Evolutionary conservation across 176 grass and related monocot species (phyloP).

Genomic region (Panicum miliaceum): DNA sequence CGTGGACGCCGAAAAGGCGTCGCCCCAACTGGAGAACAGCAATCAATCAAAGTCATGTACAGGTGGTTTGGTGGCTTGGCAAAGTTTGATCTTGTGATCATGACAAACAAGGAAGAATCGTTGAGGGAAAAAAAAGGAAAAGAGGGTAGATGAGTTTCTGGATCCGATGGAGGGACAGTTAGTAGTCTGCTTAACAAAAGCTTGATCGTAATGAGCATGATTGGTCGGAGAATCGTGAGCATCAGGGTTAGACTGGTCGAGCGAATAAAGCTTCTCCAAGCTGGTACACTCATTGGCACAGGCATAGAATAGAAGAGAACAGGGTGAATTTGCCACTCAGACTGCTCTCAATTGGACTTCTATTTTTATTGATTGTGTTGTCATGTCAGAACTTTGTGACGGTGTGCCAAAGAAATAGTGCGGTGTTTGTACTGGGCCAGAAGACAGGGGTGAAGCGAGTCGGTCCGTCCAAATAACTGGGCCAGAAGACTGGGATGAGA

Average conservation of each 20-base stretch:
- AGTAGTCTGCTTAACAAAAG: neutral
- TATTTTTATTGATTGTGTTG: neutral
- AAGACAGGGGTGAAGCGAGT: no score
- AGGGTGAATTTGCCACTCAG: neutral
- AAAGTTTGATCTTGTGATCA: neutral
- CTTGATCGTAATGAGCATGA: neutral
- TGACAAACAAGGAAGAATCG: neutral
- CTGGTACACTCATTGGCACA: neutral
- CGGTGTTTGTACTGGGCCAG: no score
- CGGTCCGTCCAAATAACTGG: no score
- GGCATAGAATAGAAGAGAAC: neutral
- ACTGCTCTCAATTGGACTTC: neutral
- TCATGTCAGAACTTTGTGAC: no score
- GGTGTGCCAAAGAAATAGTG: no score
- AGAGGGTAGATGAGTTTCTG: neutral
- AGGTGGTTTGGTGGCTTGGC: conserved; percentile 7
- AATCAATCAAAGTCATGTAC: neutral
- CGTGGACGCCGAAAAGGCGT: neutral
- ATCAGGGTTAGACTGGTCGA: neutral
- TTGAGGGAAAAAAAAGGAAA: neutral
- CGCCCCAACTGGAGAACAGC: conserved; percentile 19
- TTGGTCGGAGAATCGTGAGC: neutral
- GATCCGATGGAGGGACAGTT: neutral
- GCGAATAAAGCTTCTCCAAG: neutral
- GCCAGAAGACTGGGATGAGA: no score